Base-by-base conservation (phyloP, 495 filamentous ascomycete species). In the Amniculicola lignicola region DNA sequence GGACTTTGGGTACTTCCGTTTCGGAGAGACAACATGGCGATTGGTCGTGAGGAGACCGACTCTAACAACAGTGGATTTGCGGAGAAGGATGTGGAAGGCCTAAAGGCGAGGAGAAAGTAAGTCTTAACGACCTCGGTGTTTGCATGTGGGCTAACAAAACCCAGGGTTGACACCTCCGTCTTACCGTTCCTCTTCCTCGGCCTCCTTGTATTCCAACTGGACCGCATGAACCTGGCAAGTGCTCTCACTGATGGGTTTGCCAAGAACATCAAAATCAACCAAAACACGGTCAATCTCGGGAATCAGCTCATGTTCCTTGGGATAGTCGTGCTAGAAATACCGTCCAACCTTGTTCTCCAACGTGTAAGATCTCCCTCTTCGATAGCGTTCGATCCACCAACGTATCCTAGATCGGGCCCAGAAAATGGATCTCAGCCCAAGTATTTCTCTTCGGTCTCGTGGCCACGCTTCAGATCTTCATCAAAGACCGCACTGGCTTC, bases 361-460 rank as follows among this genome's bases (percentile, higher is more conserved):
- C 45, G 45, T 4, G 45, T 49, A 22, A 23, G 41, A 22, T 10
- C 7, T 23, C 4, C 16, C 23, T 22, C 10, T 9, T 21, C 9
- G 5, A 44, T 9, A 4, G 9, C 7, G 12, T 44, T 5, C 21
- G 9, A 25, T 9, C 12, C 16, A 9, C 16, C 25, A 11, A 44
- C 25, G 21, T 18, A 7, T 23, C 10, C 4, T 6, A 44, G 41
- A 44, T 25, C 23, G 45, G 45, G 4, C 45, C 45, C 4, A 10
- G 45, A 4, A 49, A 49, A 37, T 49, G 45, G 45, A 33, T 49
- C 5, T 11, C 45, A 6, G 14, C 16, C 7, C 45, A 49, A 24
- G 27, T 49, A 38, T 49, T 49, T 23, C 7, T 49, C 23, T 49
- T 49, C 27, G 45, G 45, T 23, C 6, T 38, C 14, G 45, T 49